Evolutionary conservation across 257 asterid genomes (phyloP).

Genomic region (Nemophila menziesii): DNA sequence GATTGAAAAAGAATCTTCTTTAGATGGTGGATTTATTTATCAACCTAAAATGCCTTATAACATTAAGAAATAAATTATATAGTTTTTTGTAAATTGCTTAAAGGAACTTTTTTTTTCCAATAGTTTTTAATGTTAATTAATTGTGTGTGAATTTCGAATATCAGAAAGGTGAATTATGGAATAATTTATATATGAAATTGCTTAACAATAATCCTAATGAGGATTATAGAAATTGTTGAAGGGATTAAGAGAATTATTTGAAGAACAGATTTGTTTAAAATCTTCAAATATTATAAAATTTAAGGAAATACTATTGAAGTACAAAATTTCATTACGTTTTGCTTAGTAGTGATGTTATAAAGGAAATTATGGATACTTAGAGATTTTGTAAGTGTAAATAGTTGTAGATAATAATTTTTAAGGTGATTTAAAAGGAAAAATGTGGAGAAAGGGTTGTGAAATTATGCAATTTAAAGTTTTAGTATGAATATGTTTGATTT

Average conservation of each 20-base stretch:
- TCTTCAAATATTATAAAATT: conserved; percentile 54
- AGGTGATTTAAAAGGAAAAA: neutral
- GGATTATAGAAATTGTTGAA: conserved; percentile 43
- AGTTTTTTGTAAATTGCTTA: too few relatives aligned
- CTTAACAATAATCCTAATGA: conserved; percentile 46
- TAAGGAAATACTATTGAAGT: conserved; percentile 60
- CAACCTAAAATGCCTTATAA: too few relatives aligned
- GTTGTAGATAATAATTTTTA: neutral
- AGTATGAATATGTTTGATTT: too few relatives aligned
- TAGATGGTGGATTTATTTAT: too few relatives aligned
- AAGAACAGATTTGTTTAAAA: conserved; percentile 65
- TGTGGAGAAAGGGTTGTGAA: too few relatives aligned
- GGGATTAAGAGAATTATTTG: conserved; percentile 58
- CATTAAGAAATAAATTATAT: too few relatives aligned
- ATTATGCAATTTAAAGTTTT: too few relatives aligned
- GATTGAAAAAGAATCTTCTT: too few relatives aligned
- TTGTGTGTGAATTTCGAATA: conserved; percentile 34
- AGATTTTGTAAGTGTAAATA: neutral
- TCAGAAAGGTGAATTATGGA: conserved; percentile 80
- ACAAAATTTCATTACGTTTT: conserved; percentile 59
- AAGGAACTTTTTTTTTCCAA: too few relatives aligned
- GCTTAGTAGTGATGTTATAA: conserved; percentile 26
- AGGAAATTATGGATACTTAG: conserved; percentile 1
- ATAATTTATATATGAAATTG: conserved; percentile 47
- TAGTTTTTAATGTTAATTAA: too few relatives aligned